Evolutionary conservation across 805 yeast genomes (phyloP), one percentile per base, ranked within the genome.

Genomic region (Lipomyces yamanashiensis): DNA sequence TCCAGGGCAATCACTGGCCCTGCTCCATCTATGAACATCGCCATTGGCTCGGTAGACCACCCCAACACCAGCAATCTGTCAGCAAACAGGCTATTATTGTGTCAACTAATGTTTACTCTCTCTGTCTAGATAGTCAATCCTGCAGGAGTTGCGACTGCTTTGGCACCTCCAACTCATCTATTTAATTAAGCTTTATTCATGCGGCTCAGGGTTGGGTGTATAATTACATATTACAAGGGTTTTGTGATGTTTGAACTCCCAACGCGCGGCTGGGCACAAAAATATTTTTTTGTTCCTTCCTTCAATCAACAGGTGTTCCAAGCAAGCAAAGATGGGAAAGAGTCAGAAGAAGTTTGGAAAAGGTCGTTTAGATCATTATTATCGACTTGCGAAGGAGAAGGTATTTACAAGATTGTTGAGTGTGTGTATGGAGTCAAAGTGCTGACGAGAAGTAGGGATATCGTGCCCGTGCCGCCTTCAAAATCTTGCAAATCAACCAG

Each of bases 281-380:
- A 54, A 37, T 45, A 54, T 54, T 54, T 45, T 44, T 45, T 44
- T 28, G 7, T 28, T 19, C 1, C 19, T 28, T 13, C 39, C 33
- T 13, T 19, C 49, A 9, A 13, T 43, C 15, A 33, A 13, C 12
- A 8, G 13, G 21, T n/a, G 47, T 19, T 12, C 33, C n/a, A 44
- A 19, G 17, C 28, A 21, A 36, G 17, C 15, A 39, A 58, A 19
- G 28, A 67, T 67, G 71, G 71, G 71, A 8, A 67, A 67, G 41
- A 58, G 61, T 7, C 71, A 67, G 56, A 67, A 67, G 59, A 67
- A 67, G 59, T 61, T 65, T 75, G 90, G 96, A 77, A 93, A 95
- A 84, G 99, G 99, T 82, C 98, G 99, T 87, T 87, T 95, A 77
- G 99, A 95, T 81, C 89, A 93, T 72, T 95, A 95, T 88, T 95